These are phyloP conservation scores for Ajuga reptans DNA, from an alignment of 305 asterid genomes.

Conservation along the genomic window DNA sequence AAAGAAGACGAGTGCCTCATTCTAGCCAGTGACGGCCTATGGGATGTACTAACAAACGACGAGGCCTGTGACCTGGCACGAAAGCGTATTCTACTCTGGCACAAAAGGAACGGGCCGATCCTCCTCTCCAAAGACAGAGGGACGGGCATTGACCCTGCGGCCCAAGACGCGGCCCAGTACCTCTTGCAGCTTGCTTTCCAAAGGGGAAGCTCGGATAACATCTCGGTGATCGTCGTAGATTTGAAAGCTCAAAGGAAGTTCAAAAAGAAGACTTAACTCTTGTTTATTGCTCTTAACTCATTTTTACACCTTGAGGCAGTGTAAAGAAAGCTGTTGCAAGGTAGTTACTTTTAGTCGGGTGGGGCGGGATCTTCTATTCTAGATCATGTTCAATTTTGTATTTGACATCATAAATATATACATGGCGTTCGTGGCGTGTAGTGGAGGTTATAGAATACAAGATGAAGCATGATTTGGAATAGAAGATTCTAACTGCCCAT, in stretches of 20 bases:
- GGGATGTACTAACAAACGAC: constrained; percentile 74
- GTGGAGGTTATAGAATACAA: too few species aligned
- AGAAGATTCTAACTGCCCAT: too few species aligned
- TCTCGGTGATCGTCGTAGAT: constrained; percentile 76
- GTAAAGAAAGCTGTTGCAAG: not conserved
- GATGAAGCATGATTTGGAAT: too few species aligned
- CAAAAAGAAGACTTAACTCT: constrained; percentile 48
- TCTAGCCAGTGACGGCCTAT: constrained; percentile 76
- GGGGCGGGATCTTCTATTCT: too few species aligned
- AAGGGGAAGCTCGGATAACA: constrained; percentile 76
- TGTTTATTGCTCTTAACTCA: not conserved
- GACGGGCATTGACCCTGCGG: constrained; percentile 47
- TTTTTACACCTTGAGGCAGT: not conserved
- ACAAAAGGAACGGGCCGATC: constrained; percentile 56
- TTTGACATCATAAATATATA: too few species aligned
- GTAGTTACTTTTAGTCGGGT: too few species aligned
- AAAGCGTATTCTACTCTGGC: constrained; percentile 62
- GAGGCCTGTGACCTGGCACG: constrained; percentile 82
- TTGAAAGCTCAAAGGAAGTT: constrained; percentile 73
- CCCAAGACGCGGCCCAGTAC: constrained; percentile 79
- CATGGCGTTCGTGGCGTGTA: too few species aligned
- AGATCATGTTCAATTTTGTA: too few species aligned
- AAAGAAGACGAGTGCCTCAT: constrained; percentile 85
- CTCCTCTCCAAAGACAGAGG: constrained; percentile 36
- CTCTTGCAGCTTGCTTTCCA: constrained; percentile 62